A percentile compares a stretch with the other conserved stretches of the same genome.
These are phyloP conservation scores for Psidium friedrichsthalianum DNA, from an alignment of 345 rosid genomes.

Conservation along the genomic window DNA sequence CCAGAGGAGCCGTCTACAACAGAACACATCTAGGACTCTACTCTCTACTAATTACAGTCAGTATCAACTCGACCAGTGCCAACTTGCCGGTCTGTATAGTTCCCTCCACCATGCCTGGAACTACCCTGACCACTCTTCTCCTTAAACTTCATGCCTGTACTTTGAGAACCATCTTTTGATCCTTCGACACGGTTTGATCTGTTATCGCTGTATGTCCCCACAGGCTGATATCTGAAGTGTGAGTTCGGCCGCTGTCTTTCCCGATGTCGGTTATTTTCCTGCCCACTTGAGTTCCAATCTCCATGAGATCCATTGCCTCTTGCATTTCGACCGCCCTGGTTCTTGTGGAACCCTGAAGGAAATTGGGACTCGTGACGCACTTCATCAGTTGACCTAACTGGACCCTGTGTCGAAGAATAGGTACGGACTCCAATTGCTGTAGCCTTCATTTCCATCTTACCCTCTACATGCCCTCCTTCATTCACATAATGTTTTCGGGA, in stretches of 20 bases:
- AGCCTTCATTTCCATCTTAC: conserved; percentile 36
- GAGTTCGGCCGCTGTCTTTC: conserved; percentile 56
- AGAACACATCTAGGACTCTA: background rate
- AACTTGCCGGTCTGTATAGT: conserved; percentile 32
- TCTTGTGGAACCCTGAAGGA: conserved; percentile 34
- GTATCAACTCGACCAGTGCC: conserved; percentile 25
- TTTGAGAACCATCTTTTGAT: conserved; percentile 36
- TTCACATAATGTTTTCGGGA: conserved; percentile 15
- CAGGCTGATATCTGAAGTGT: conserved; percentile 77
- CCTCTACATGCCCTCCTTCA: conserved; percentile 34
- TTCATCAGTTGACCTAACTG: conserved; percentile 23
- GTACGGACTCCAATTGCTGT: conserved; percentile 21
- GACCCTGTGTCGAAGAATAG: conserved; percentile 24
- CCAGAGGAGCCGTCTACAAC: background rate
- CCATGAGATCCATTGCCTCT: conserved; percentile 54
- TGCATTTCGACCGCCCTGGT: conserved; percentile 40
- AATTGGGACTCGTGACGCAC: conserved; percentile 29
- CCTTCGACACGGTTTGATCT: conserved; percentile 33
- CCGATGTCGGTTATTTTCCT: conserved; percentile 35
- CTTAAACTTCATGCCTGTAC: conserved; percentile 40
- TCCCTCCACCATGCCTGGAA: conserved; percentile 49
- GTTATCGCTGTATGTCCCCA: conserved; percentile 30
- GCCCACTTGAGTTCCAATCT: conserved; percentile 58
- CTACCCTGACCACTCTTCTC: conserved; percentile 59
- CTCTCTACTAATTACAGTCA: conserved; percentile 20